Conservation (phyloP, 2,329 filamentous ascomycete genomes). For the Fusarium beomiforme region DNA sequence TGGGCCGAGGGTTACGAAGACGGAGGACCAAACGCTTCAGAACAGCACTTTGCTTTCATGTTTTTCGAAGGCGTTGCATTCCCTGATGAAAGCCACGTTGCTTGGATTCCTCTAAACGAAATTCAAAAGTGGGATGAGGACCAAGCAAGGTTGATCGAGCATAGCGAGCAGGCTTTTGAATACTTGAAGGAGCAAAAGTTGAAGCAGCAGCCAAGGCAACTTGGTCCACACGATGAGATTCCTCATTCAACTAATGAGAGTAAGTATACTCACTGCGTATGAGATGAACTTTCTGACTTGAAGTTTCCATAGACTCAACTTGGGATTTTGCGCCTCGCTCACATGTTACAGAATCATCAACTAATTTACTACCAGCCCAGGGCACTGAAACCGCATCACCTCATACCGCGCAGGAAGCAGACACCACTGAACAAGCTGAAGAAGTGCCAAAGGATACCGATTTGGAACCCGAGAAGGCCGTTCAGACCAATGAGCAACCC, state of each 20-base stretch:
- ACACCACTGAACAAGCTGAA: not conserved
- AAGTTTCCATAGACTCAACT: not conserved
- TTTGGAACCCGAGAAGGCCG: not conserved
- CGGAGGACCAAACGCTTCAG: not conserved
- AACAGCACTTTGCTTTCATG: conserved; percentile 29
- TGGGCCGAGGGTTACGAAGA: conserved; percentile 25
- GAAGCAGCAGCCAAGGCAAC: not conserved
- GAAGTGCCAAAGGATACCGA: not conserved
- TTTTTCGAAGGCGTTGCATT: conserved; percentile 33
- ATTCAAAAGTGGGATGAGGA: not conserved
- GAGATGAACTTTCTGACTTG: not conserved
- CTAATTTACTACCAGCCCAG: not conserved
- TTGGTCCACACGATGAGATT: not conserved
- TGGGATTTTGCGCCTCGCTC: not conserved
- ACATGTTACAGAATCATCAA: not conserved
- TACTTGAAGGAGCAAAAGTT: not conserved
- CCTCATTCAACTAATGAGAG: not conserved
- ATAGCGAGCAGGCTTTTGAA: conserved; percentile 2
- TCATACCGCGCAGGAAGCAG: not conserved
- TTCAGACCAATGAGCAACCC: not conserved
- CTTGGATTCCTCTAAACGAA: conserved; percentile 20
- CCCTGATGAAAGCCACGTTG: conserved; percentile 10
- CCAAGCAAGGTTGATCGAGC: not conserved
- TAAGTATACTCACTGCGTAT: not conserved
- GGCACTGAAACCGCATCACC: not conserved